These are phyloP conservation scores for Sarocladium kiliense DNA, from an alignment of 2,329 filamentous ascomycete species.

Conservation along the genomic window DNA sequence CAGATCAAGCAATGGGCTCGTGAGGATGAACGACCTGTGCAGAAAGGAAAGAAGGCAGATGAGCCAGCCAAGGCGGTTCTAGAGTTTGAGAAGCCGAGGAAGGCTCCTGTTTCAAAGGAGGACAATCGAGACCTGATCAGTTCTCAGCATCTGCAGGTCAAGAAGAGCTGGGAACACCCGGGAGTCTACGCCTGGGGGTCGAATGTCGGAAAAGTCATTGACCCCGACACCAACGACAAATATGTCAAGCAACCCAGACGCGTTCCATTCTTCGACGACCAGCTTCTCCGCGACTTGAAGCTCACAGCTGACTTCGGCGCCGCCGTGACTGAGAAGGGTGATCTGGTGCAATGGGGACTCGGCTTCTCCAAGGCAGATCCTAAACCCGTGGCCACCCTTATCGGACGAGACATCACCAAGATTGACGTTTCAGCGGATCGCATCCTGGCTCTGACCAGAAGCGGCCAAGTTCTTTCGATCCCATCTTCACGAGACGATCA, in stretches of 20 bases:
- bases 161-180: slow-evolving; percentile 73
- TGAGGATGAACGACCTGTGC: slow-evolving; percentile 4
- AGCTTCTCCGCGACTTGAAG: slow-evolving; percentile 82
- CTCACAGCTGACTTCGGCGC: slow-evolving; percentile 76
- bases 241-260: slow-evolving; percentile 76
- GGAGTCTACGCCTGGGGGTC: slow-evolving; percentile 94
- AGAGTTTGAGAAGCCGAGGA: slow-evolving; percentile 62
- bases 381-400: slow-evolving; percentile 66
- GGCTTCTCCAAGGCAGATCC: slow-evolving; percentile 63
- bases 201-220: slow-evolving; percentile 79
- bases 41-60: slow-evolving; percentile 11
- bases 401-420: slow-evolving; percentile 73
- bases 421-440: slow-evolving; percentile 76
- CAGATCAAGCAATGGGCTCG: slow-evolving; percentile 23
- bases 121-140: slow-evolving; percentile 72
- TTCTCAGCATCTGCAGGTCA: slow-evolving; percentile 83
- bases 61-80: slow-evolving; percentile 43
- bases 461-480: slow-evolving; percentile 78
- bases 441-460: slow-evolving; percentile 70
- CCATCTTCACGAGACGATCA: slow-evolving; percentile 74
- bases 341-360: slow-evolving; percentile 87
- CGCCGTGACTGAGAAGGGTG: slow-evolving; percentile 81
- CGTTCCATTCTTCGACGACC: slow-evolving; percentile 76
- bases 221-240: slow-evolving; percentile 71
- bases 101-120: slow-evolving; percentile 56